Evolutionary conservation across 495 filamentous ascomycete species (phyloP).

Genomic region (Aspergillus olivimuriae): DNA sequence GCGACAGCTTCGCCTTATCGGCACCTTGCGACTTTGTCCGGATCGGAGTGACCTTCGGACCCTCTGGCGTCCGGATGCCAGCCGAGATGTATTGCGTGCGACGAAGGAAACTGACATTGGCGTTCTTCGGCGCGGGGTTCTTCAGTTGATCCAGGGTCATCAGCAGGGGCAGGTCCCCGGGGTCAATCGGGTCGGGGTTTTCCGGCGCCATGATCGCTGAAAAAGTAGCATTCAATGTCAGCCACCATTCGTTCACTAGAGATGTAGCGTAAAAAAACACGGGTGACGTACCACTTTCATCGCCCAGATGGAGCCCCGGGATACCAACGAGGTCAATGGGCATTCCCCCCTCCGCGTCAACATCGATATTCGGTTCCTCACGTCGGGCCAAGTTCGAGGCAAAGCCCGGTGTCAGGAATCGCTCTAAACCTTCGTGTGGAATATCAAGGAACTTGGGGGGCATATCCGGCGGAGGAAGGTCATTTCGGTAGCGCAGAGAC

Average conservation of each 20-base stretch:
- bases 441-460: slow-evolving; percentile 96
- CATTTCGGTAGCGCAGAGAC: slow-evolving; percentile 89
- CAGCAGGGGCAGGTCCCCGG: slow-evolving; percentile 74
- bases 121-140: slow-evolving; percentile 63
- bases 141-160: slow-evolving; percentile 73
- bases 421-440: slow-evolving; percentile 79
- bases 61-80: slow-evolving; percentile 40
- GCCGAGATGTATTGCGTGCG: slow-evolving; percentile 94
- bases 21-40: slow-evolving; percentile 36
- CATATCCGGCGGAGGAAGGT: slow-evolving; percentile 84
- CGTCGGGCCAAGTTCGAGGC: slow-evolving; percentile 80
- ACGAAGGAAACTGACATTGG: slow-evolving; percentile 85
- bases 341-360: slow-evolving; percentile 97
- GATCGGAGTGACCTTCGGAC: slow-evolving; percentile 31
- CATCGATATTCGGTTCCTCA: slow-evolving; percentile 92
- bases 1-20: slow-evolving; percentile 37
- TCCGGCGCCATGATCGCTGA: slow-evolving; percentile 76
- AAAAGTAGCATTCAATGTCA: too few relatives aligned
- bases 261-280: too few relatives aligned
- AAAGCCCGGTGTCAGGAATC: slow-evolving; percentile 83
- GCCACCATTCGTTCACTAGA: too few relatives aligned
- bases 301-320: slow-evolving; percentile 87
- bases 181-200: slow-evolving; percentile 62
- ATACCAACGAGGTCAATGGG: slow-evolving; percentile 91
- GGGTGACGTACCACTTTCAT: slow-evolving; percentile 92